Percentiles rank a stretch among this genome's conserved stretches.
Evolutionary conservation across 352 stramenopile species (phyloP).

Genomic region (Chloridella minuta): DNA sequence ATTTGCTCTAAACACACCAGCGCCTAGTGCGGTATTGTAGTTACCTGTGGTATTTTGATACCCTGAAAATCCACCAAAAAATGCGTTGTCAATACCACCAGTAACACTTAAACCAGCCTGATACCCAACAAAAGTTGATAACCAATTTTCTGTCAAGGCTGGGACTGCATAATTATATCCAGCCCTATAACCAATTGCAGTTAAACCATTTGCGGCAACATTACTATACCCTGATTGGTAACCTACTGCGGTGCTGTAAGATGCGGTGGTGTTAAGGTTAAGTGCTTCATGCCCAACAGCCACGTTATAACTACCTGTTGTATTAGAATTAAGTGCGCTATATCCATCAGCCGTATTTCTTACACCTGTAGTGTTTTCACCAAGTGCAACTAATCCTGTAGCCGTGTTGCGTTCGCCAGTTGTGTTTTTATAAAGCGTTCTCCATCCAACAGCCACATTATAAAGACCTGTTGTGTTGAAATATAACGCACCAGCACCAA

Average conservation of each 20-base stretch:
- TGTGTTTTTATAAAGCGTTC: slow-evolving; percentile 6
- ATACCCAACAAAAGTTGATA: too few species aligned
- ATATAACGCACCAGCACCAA: slow-evolving; percentile 6
- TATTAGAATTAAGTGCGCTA: not conserved
- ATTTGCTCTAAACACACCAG: not conserved
- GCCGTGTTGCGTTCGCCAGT: not conserved
- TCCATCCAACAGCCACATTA: not conserved
- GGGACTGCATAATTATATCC: too few species aligned
- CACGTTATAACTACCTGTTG: not conserved
- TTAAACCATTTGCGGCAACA: not conserved
- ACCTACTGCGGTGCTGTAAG: not conserved
- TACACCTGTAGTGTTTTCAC: not conserved
- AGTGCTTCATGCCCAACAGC: not conserved
- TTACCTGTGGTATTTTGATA: not conserved
- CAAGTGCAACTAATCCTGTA: not conserved
- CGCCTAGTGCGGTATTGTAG: slow-evolving; percentile 2
- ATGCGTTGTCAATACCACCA: not conserved
- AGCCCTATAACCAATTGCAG: too few species aligned
- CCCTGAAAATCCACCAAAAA: not conserved
- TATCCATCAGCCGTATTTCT: slow-evolving; percentile 9
- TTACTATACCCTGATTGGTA: slow-evolving; percentile 1
- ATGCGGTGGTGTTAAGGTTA: not conserved
- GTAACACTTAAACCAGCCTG: too few species aligned
- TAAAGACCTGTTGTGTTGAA: slow-evolving; percentile 11
- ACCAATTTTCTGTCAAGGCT: too few species aligned